Percentiles rank a stretch among this genome's conserved stretches.
Evolutionary conservation across 768 basidiomycete genomes (phyloP).

Genomic region (Exidia glandulosa): DNA sequence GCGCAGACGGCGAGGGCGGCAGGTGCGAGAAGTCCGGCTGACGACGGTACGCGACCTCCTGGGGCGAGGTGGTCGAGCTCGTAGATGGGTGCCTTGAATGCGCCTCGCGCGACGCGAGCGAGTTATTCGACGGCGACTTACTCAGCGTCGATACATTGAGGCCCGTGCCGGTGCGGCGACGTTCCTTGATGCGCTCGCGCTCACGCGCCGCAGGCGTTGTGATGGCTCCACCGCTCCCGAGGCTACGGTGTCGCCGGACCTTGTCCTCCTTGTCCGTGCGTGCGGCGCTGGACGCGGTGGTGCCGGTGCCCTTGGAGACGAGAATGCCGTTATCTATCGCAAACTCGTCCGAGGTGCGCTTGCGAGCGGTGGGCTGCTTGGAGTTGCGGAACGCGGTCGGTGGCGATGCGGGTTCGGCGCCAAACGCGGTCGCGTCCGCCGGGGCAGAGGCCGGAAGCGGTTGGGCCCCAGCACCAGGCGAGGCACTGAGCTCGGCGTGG

Average conservation of each 20-base stretch:
- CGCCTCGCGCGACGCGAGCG: constrained; percentile 4
- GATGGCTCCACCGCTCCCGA: constrained; percentile 35
- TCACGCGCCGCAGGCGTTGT: neutral
- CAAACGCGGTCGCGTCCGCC: constrained; percentile 19
- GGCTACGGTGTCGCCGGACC: constrained; percentile 60
- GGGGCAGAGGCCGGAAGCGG: constrained; percentile 21
- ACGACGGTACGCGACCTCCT: constrained; percentile 48
- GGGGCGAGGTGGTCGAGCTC: constrained; percentile 21
- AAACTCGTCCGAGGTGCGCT: constrained; percentile 74
- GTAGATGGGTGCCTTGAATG: neutral
- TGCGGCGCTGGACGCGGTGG: constrained; percentile 15
- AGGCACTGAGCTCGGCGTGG: neutral
- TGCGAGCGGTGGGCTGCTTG: constrained; percentile 40
- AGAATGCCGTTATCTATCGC: constrained; percentile 59
- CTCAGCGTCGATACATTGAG: neutral
- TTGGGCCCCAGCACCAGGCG: constrained; percentile 7
- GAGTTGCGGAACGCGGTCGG: constrained; percentile 53
- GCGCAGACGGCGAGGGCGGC: constrained; percentile 84
- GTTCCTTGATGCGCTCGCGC: constrained; percentile 2
- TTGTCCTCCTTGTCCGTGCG: constrained; percentile 32
- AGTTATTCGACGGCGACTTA: neutral
- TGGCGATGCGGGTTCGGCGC: constrained; percentile 32
- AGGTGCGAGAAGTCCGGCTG: constrained; percentile 75
- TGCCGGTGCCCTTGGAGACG: constrained; percentile 35
- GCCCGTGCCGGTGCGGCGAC: constrained; percentile 1